A percentile compares a stretch with the other conserved stretches of the same genome.
These are phyloP conservation scores for Myxozyma udenii DNA, from an alignment of 805 yeast species.

Conservation along the genomic window DNA sequence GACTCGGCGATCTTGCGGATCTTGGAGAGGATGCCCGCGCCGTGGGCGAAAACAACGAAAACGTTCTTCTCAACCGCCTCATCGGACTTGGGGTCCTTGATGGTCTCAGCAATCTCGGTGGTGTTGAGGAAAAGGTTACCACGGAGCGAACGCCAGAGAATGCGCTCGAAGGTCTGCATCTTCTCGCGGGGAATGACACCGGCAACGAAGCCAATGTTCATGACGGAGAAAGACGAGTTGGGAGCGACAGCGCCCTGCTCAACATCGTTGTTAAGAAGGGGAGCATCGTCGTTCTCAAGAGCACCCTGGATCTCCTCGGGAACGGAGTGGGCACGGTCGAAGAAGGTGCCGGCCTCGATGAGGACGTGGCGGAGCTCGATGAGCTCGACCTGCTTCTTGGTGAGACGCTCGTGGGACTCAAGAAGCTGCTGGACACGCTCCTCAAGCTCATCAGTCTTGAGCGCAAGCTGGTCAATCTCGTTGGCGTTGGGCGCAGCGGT, in stretches of 20 bases:
- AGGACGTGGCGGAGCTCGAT: slow-evolving; percentile 68
- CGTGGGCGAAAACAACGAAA: slow-evolving; percentile 90
- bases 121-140: slow-evolving; percentile 83
- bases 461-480: slow-evolving; percentile 68
- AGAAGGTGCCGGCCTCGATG: slow-evolving; percentile 48
- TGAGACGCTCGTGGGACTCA: slow-evolving; percentile 63
- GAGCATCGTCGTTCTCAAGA: slow-evolving; percentile 40
- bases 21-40: slow-evolving; percentile 65
- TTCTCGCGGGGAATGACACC: slow-evolving; percentile 79
- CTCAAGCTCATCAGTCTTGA: slow-evolving; percentile 65
- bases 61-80: slow-evolving; percentile 67
- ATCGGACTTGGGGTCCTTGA: slow-evolving; percentile 60
- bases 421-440: slow-evolving; percentile 68
- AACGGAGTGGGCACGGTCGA: slow-evolving; percentile 38
- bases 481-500: slow-evolving; percentile 47
- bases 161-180: slow-evolving; percentile 68
- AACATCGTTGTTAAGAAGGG: slow-evolving; percentile 42
- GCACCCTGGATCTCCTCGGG: slow-evolving; percentile 38
- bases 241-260: slow-evolving; percentile 30
- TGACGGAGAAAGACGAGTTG: slow-evolving; percentile 24
- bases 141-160: slow-evolving; percentile 87
- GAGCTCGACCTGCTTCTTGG: slow-evolving; percentile 59
- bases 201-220: slow-evolving; percentile 55
- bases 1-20: slow-evolving; percentile 85
- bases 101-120: slow-evolving; percentile 64